These are phyloP conservation scores for Fusarium chlamydosporum DNA, from an alignment of 2,329 filamentous ascomycete species.

Conservation along the genomic window DNA sequence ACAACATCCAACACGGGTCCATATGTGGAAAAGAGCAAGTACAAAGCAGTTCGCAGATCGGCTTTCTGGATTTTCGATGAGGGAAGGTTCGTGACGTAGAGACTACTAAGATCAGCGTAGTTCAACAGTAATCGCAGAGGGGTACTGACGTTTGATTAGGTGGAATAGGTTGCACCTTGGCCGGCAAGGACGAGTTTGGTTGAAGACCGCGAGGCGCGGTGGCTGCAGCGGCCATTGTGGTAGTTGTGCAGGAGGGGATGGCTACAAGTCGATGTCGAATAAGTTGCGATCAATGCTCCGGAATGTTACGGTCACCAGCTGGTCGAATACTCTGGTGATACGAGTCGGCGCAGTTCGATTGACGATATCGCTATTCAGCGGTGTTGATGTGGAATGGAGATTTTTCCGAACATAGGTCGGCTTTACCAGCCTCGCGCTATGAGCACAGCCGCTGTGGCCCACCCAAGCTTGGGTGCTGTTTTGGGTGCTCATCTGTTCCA, in stretches of 20 bases:
- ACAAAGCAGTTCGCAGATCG: constrained; percentile 87
- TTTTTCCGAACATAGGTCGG: constrained; percentile 45
- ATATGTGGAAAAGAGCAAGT: constrained; percentile 94
- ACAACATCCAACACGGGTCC: constrained; percentile 93
- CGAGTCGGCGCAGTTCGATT: constrained; percentile 27
- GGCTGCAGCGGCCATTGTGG: constrained; percentile 55
- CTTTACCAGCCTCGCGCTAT: constrained; percentile 44
- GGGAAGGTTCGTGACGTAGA: constrained; percentile 89
- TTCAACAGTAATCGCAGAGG: constrained; percentile 23
- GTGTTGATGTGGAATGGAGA: constrained; percentile 48
- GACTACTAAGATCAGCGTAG: constrained; percentile 62
- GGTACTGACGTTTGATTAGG: constrained; percentile 81
- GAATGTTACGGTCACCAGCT: constrained; percentile 6
- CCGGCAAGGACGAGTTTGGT: constrained; percentile 60
- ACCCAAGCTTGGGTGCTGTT: constrained; percentile 47
- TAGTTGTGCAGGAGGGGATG: not conserved
- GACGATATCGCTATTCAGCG: constrained; percentile 27
- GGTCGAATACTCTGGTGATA: constrained; percentile 17
- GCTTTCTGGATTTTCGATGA: constrained; percentile 91
- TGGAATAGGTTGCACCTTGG: constrained; percentile 69
- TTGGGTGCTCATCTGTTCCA: not conserved
- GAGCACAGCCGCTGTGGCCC: constrained; percentile 42
- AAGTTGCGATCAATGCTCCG: constrained; percentile 3
- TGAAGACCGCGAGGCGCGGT: constrained; percentile 58
- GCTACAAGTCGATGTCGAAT: not conserved